These are phyloP conservation scores for Lunularia cruciata DNA, from an alignment of 225 moss, liverwort and hornwort species.

Conservation along the genomic window DNA sequence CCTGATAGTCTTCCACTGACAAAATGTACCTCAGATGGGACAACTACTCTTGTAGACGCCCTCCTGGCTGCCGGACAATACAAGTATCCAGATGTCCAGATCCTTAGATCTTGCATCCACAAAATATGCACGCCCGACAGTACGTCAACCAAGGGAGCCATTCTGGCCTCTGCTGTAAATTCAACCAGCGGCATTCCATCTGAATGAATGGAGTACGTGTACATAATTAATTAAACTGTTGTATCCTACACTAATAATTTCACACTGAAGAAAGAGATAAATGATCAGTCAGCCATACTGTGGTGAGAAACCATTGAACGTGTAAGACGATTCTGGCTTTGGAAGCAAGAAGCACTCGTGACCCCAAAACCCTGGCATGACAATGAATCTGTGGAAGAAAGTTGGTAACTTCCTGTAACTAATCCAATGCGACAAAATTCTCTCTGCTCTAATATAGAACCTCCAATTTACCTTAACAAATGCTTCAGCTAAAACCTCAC, in stretches of 20 bases:
- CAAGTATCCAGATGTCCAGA: no score
- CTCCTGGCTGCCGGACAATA: no score
- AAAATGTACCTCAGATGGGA: no score
- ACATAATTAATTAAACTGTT: slow-evolving; percentile 2
- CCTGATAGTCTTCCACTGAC: no score
- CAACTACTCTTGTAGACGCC: no score
- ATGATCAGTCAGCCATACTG: neutral
- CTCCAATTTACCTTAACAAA: neutral
- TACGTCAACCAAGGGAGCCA: neutral
- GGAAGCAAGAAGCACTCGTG: neutral
- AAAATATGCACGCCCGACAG: no score
- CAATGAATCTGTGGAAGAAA: neutral
- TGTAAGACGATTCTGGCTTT: neutral
- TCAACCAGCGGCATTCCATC: slow-evolving; percentile 1
- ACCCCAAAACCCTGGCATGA: neutral
- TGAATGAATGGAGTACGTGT: neutral
- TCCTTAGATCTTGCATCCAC: no score
- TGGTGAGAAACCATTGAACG: neutral
- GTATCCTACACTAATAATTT: neutral
- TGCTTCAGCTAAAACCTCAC: neutral
- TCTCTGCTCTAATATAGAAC: neutral
- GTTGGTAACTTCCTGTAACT: neutral
- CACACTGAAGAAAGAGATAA: neutral
- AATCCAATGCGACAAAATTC: neutral
- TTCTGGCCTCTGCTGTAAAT: neutral